These are phyloP conservation scores for Kuraishia capsulata DNA, from an alignment of 805 yeast species.

Conservation along the genomic window DNA sequence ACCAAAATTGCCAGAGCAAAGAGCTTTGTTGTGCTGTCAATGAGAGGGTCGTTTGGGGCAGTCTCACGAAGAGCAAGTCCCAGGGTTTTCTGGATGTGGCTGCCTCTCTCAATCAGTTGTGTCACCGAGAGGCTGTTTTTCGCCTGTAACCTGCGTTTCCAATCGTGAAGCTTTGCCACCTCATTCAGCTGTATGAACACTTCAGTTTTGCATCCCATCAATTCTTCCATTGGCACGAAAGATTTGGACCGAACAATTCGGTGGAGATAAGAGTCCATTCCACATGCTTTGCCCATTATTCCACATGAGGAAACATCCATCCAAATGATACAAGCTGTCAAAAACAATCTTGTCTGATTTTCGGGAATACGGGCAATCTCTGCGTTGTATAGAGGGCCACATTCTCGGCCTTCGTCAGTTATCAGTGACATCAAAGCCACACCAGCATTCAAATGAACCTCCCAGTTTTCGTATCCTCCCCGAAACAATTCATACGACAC, in stretches of 20 bases:
- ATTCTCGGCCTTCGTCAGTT: not conserved
- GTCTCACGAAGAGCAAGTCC: not conserved
- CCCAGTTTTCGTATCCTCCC: not conserved
- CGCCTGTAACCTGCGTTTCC: not conserved
- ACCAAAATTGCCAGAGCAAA: conserved; percentile 2
- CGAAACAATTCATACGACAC: not conserved
- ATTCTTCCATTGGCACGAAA: not conserved
- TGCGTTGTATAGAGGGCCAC: not conserved
- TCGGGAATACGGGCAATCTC: not conserved
- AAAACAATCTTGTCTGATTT: not conserved
- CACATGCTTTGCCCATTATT: not conserved
- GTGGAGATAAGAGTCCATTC: not conserved
- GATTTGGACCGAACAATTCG: not conserved
- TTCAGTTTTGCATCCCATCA: not conserved
- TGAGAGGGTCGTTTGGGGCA: not conserved
- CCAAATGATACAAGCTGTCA: not conserved
- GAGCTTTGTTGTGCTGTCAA: not conserved
- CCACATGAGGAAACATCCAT: not conserved
- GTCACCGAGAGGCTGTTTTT: not conserved
- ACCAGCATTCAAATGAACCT: not conserved
- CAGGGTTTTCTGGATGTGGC: not conserved
- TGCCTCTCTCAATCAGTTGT: not conserved
- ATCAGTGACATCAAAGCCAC: not conserved
- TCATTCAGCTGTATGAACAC: not conserved
- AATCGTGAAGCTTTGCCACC: not conserved